Percentiles rank a stretch among this genome's conserved stretches.
These are phyloP conservation scores for Cardamine occulta DNA, from an alignment of 345 rosid species.

Conservation along the genomic window DNA sequence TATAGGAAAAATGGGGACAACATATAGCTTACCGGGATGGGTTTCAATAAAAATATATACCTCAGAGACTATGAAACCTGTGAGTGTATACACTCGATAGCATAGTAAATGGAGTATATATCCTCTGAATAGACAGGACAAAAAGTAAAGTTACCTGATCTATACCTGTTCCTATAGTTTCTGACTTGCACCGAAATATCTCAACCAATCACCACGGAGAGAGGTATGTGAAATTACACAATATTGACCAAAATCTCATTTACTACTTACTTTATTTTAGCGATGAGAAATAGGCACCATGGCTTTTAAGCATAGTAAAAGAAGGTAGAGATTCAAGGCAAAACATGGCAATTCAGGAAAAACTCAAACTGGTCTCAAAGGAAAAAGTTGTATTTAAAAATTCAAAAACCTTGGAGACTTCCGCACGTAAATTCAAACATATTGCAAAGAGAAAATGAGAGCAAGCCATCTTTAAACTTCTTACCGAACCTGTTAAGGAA, in stretches of 20 bases:
- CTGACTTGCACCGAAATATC: constrained; percentile 50
- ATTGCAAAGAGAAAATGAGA: constrained; percentile 31
- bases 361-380: constrained; percentile 8
- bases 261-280: constrained; percentile 28
- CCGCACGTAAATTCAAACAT: constrained; percentile 13
- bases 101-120: constrained; percentile 14
- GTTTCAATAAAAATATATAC: constrained; percentile 44
- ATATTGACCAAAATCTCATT: constrained; percentile 19
- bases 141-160: constrained; percentile 54
- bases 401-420: constrained; percentile 18
- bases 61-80: constrained; percentile 46
- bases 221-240: constrained; percentile 31
- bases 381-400: constrained; percentile 10
- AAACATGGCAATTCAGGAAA: constrained; percentile 18
- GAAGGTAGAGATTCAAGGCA: constrained; percentile 17
- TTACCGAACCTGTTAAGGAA: constrained; percentile 79
- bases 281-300: neutral
- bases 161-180: constrained; percentile 48
- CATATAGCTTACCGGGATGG: constrained; percentile 56
- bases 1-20: constrained; percentile 39
- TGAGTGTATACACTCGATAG: constrained; percentile 20
- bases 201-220: constrained; percentile 37
- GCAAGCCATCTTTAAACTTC: constrained; percentile 51
- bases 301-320: constrained; percentile 25
- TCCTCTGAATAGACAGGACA: constrained; percentile 34